A percentile compares a stretch with the other conserved stretches of the same genome.
Evolutionary conservation across 2,329 filamentous ascomycete genomes (phyloP).

Genomic region (Diaporthe destruens): DNA sequence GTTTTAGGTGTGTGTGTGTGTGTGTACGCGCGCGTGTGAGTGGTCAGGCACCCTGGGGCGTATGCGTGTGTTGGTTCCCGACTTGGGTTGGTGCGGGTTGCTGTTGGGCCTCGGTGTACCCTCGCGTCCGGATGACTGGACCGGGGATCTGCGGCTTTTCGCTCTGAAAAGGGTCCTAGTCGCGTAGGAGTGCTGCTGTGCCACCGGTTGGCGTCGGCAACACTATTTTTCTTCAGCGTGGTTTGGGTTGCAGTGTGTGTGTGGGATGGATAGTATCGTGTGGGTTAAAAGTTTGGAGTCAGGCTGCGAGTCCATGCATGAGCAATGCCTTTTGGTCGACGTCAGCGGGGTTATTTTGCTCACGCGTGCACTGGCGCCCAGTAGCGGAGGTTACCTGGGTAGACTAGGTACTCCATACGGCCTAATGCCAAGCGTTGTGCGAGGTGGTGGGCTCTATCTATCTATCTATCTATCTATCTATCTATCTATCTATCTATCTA

Average conservation of each 20-base stretch:
- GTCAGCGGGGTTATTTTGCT: constrained; percentile 35
- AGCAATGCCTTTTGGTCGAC: constrained; percentile 24
- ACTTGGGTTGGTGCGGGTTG: not conserved
- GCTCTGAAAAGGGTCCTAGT: not conserved
- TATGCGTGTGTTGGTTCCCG: constrained; percentile 10
- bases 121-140: constrained; percentile 6
- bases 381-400: too few species aligned
- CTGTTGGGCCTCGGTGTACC: not conserved
- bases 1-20: too few species aligned
- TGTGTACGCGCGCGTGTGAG: too few species aligned
- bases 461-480: too few species aligned
- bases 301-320: constrained; percentile 11
- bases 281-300: constrained; percentile 8
- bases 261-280: not conserved
- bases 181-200: constrained; percentile 3
- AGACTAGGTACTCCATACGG: too few species aligned
- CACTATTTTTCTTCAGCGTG: constrained; percentile 5
- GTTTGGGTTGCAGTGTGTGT: constrained; percentile 11
- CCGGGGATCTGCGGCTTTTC: constrained; percentile 18
- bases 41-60: too few species aligned
- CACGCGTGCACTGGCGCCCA: constrained; percentile 7
- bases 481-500: too few species aligned
- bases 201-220: constrained; percentile 29
- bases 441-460: too few species aligned
- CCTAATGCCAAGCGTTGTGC: too few species aligned